Conservation (phyloP, 1,139 yeast genomes). For the Komagataea norvegica region DNA sequence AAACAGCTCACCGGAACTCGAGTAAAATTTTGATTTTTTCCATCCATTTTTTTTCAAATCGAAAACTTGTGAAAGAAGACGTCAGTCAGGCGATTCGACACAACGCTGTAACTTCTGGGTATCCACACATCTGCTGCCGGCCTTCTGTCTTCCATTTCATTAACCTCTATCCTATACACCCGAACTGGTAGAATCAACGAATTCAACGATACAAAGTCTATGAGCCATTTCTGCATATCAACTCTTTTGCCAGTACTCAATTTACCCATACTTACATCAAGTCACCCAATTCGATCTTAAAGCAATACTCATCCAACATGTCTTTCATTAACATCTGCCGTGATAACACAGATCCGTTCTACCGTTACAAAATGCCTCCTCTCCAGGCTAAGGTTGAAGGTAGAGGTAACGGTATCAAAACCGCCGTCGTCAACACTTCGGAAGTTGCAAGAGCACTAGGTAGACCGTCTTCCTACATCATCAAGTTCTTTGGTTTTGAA, state of each 20-base stretch:
- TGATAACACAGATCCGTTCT: constrained; percentile 96
- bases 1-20: too few species aligned
- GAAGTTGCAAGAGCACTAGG: constrained; percentile 95
- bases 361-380: constrained; percentile 99
- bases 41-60: too few species aligned
- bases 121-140: too few species aligned
- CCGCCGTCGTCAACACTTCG: constrained; percentile 82
- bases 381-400: constrained; percentile 97
- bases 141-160: too few species aligned
- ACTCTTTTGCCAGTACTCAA: background rate
- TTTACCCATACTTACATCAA: constrained; percentile 4
- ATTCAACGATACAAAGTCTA: background rate
- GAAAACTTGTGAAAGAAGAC: too few species aligned
- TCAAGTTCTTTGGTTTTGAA: constrained; percentile 94
- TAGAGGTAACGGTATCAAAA: constrained; percentile 98
- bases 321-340: constrained; percentile 91
- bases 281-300: background rate
- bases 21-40: too few species aligned
- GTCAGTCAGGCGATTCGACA: too few species aligned
- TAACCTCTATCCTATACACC: background rate
- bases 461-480: constrained; percentile 86
- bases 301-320: constrained; percentile 40
- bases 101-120: too few species aligned
- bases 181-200: background rate
- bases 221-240: background rate